These are phyloP conservation scores for Sporothrix brasiliensis DNA, from an alignment of 2,329 filamentous ascomycete genomes.

Conservation along the genomic window DNA sequence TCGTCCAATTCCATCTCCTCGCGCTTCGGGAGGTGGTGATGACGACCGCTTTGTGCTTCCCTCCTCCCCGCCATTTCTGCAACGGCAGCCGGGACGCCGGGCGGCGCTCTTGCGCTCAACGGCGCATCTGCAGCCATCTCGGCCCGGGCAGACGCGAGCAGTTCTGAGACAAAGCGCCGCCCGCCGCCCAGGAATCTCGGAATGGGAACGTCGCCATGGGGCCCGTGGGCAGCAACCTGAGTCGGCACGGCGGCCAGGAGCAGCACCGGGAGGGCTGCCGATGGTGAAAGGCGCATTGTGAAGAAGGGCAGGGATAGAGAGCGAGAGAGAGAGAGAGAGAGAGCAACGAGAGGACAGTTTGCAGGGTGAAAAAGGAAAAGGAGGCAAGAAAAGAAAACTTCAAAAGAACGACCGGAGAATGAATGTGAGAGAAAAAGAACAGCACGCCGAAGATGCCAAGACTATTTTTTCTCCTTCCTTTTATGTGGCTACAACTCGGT, in stretches of 20 bases:
- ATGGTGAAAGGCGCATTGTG: conserved; percentile 14
- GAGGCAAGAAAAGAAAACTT: neutral
- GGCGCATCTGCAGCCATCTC: neutral
- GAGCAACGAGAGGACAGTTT: neutral
- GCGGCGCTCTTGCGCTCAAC: neutral
- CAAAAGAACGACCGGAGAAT: conserved; percentile 4
- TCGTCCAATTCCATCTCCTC: conserved; percentile 19
- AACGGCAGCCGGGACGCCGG: neutral
- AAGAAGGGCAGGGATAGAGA: neutral
- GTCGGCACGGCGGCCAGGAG: conserved; percentile 39
- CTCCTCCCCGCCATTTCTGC: neutral
- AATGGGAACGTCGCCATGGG: conserved; percentile 37
- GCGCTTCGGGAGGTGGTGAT: conserved; percentile 3
- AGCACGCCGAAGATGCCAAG: conserved; percentile 16
- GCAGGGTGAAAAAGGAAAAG: neutral
- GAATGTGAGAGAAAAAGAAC: conserved; percentile 6
- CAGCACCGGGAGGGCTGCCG: conserved; percentile 29
- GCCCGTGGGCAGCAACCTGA: conserved; percentile 39
- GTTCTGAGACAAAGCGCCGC: conserved; percentile 39
- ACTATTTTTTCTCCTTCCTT: neutral
- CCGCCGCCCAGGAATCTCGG: conserved; percentile 40
- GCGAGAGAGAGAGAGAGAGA: neutral
- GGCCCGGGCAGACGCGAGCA: conserved; percentile 31
- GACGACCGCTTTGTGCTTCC: no score
- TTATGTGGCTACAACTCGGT: neutral